Evolutionary conservation across 768 basidiomycete species (phyloP).

Genomic region (Pleurotus salmoneostramineus): DNA sequence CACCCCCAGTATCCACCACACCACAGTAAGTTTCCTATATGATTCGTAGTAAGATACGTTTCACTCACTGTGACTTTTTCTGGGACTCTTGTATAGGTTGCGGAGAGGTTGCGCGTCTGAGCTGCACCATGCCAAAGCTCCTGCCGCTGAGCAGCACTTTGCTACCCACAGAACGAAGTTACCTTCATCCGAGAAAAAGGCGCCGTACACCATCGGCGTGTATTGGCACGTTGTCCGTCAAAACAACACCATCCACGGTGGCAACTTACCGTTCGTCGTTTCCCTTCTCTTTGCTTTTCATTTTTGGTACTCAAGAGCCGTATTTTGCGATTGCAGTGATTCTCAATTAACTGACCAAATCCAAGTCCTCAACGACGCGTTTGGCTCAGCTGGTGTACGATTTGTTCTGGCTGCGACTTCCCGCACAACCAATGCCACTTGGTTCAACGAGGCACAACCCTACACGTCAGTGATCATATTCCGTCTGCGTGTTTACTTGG

Average conservation of each 20-base stretch:
- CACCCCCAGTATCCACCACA: too few relatives aligned
- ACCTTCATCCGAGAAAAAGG: not conserved
- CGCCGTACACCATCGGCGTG: constrained; percentile 14
- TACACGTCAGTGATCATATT: constrained; percentile 8
- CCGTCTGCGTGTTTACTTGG: too few relatives aligned
- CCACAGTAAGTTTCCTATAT: too few relatives aligned
- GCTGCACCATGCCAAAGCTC: too few relatives aligned
- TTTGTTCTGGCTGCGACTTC: constrained; percentile 24
- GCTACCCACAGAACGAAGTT: too few relatives aligned
- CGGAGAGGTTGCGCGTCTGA: too few relatives aligned
- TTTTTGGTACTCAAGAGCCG: not conserved
- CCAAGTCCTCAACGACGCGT: constrained; percentile 27
- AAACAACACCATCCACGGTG: constrained; percentile 28
- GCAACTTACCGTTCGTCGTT: constrained; percentile 35
- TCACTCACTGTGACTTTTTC: too few relatives aligned
- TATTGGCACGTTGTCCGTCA: constrained; percentile 31
- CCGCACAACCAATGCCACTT: constrained; percentile 25
- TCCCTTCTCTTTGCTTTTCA: not conserved
- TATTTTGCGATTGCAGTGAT: constrained; percentile 18
- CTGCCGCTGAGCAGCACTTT: too few relatives aligned
- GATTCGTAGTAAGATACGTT: too few relatives aligned
- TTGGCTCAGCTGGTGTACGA: constrained; percentile 22
- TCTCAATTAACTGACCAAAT: constrained; percentile 26
- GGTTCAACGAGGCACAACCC: constrained; percentile 32
- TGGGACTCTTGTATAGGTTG: too few relatives aligned